Evolutionary conservation across 1,284 basidiomycete genomes (phyloP).

Genomic region (Rhodotorula sp.): DNA sequence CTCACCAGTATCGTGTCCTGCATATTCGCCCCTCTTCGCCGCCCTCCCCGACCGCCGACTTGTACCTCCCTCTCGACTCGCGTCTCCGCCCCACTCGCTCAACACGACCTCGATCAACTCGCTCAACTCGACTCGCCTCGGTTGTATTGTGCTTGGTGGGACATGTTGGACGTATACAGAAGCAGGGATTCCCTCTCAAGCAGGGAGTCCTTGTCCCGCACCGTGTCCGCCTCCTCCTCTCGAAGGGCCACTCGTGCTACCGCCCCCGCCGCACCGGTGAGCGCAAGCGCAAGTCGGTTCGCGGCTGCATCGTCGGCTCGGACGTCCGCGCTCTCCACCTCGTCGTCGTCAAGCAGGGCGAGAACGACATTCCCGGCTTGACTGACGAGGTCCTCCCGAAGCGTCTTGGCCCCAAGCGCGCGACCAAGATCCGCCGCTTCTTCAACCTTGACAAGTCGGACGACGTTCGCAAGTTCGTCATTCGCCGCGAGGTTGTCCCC

Average conservation of each 20-base stretch:
- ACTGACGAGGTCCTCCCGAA: constrained; percentile 93
- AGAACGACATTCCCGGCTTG: constrained; percentile 83
- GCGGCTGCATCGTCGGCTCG: constrained; percentile 94
- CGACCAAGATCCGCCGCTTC: constrained; percentile 93
- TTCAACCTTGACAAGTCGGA: constrained; percentile 99
- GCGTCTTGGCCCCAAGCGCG: constrained; percentile 86
- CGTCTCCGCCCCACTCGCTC: not conserved
- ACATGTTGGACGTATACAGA: constrained; percentile 51
- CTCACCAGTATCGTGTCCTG: not conserved
- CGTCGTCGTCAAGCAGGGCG: constrained; percentile 96
- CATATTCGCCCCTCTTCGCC: not conserved
- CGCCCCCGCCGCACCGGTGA: constrained; percentile 88
- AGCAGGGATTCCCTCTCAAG: constrained; percentile 82
- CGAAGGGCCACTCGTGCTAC: constrained; percentile 97
- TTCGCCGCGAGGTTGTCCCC: constrained; percentile 80
- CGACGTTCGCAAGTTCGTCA: constrained; percentile 93
- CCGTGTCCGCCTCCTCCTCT: constrained; percentile 90
- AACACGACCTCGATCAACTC: not conserved
- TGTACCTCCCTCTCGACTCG: not conserved
- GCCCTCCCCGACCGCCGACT: not conserved
- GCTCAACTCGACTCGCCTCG: not conserved
- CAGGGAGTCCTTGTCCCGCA: constrained; percentile 94
- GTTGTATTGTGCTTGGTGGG: not conserved
- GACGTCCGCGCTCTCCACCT: constrained; percentile 94
- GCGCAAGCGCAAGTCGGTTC: constrained; percentile 97